Conservation (phyloP, 768 basidiomycete species). For the Lactifluus subvellereus region DNA sequence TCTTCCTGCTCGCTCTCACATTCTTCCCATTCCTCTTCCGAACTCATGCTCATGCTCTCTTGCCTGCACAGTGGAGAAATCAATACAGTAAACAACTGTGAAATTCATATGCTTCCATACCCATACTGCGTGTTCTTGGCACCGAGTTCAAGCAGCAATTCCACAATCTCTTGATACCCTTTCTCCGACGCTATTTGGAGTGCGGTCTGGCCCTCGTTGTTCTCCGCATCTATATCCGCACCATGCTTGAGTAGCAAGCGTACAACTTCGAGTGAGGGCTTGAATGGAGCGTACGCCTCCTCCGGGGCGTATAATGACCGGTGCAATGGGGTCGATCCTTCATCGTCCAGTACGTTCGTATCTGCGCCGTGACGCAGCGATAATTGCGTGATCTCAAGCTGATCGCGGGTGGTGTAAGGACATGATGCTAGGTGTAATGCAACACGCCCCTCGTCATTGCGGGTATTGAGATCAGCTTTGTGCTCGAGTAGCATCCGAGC, state of each 20-base stretch:
- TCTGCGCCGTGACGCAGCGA: neutral
- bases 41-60: too few species aligned
- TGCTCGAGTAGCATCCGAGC: neutral
- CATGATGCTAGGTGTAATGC: neutral
- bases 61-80: too few species aligned
- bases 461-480: neutral
- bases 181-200: neutral
- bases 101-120: too few species aligned
- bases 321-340: neutral
- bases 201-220: neutral
- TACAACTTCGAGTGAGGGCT: neutral
- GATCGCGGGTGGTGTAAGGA: neutral
- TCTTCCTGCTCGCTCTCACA: too few species aligned
- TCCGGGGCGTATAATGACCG: neutral
- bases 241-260: slow-evolving; percentile 1
- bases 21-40: too few species aligned
- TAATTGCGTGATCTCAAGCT: neutral
- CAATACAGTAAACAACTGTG: too few species aligned
- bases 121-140: neutral
- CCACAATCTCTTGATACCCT: neutral
- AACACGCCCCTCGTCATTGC: neutral
- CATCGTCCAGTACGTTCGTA: neutral
- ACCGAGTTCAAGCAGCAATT: neutral
- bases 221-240: neutral
- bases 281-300: too few species aligned